Base-by-base conservation (phyloP, 106 monocot species). In the Dendrobium chrysotoxum region DNA sequence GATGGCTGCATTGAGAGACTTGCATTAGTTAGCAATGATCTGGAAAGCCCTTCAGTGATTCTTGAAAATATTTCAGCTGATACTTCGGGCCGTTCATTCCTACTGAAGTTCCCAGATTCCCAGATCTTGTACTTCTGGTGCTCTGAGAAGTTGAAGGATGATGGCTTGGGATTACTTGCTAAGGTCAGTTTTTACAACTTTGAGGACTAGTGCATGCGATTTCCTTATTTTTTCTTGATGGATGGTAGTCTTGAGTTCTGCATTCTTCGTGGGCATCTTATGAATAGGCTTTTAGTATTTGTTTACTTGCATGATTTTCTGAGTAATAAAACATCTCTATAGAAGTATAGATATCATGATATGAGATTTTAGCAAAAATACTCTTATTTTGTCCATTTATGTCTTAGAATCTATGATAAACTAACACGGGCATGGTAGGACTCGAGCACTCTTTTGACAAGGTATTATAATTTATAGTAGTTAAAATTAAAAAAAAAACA, bases 31-130 rank as follows among this genome's bases (percentile, higher is more conserved):
- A 67, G 61, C 75, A 89, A 83, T 79, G 71, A 55, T 42, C 20
- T 46, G 25, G 89, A 87, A 42, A 81, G 40, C 66, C 84, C 81
- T 45, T 85, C 83, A 41, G 87, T 87, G 75, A 75, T 53, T 47
- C 82, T 95, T 81, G 90, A 91, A 79, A 88, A 89, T 83, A 95
- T 99, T 79, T 83, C 91, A 46, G 85, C 93, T 67, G 99, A 99
- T 83, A 78, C 58, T 79, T 88, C 99, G 54, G 93, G 95, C 23
- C 89, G 95, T 6, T 88, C 95, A 61, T 99, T 95, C 79, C 57
- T 79, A 17, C 8, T 99, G 53, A 90, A 82, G 75, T 79, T 95
- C 54, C 76, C 87, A 46, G 85, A 46, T 44, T 80, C 80, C 78
- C 80, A 58, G 71, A 75, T 82, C 13, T 80, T 74, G 47, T 95